Evolutionary conservation across 352 stramenopile genomes (phyloP).

Genomic region (Aphanomyces cochlioides): DNA sequence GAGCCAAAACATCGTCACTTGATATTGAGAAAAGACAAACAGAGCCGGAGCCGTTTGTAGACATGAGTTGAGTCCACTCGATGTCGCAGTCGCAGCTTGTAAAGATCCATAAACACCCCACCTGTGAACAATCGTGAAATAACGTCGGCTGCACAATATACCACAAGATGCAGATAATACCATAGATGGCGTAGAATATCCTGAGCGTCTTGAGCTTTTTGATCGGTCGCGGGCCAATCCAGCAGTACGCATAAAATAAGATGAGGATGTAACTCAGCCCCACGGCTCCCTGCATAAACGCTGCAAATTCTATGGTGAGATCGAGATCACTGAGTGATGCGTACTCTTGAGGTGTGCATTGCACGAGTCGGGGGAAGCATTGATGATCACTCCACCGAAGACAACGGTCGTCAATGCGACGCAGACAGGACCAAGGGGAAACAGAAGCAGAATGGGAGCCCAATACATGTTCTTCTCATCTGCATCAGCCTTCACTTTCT

Average conservation of each 20-base stretch:
- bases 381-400: slow-evolving; percentile 65
- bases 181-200: slow-evolving; percentile 62
- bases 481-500: not conserved
- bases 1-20: slow-evolving; percentile 65
- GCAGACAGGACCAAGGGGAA: slow-evolving; percentile 55
- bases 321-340: slow-evolving; percentile 25
- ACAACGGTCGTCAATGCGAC: slow-evolving; percentile 58
- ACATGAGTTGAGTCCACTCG: slow-evolving; percentile 61
- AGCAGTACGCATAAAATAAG: slow-evolving; percentile 68
- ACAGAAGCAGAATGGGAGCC: slow-evolving; percentile 58
- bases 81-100: slow-evolving; percentile 53
- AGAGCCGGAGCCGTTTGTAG: slow-evolving; percentile 60
- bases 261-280: slow-evolving; percentile 61
- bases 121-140: not conserved
- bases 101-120: slow-evolving; percentile 65
- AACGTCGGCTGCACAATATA: not conserved
- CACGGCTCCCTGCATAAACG: slow-evolving; percentile 61
- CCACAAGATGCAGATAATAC: slow-evolving; percentile 54
- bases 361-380: slow-evolving; percentile 58
- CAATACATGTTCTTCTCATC: slow-evolving; percentile 65
- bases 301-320: slow-evolving; percentile 35
- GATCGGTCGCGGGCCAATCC: slow-evolving; percentile 59
- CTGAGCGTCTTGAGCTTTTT: slow-evolving; percentile 51
- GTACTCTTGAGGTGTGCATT: slow-evolving; percentile 64
- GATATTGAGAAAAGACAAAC: slow-evolving; percentile 67